Percentiles rank a stretch among this genome's conserved stretches.
Conservation (phyloP, 2,329 filamentous ascomycete genomes). For the Venturia carpophila region DNA sequence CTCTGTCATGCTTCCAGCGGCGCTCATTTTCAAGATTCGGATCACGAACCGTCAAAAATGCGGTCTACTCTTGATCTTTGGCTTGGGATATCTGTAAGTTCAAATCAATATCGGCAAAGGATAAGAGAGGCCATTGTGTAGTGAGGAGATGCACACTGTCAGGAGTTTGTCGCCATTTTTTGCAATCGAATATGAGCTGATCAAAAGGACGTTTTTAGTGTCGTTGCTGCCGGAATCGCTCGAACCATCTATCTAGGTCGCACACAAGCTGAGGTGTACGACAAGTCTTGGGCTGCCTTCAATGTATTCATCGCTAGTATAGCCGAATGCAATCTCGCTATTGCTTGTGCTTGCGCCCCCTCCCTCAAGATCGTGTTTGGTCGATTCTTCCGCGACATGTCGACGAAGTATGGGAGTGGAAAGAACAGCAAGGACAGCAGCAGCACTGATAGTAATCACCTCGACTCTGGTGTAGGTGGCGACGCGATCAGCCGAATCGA, state of each 20-base stretch:
- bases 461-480: no score
- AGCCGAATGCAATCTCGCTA: constrained; percentile 16
- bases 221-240: constrained; percentile 27
- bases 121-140: neutral
- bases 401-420: no score
- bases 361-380: no score
- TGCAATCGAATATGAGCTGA: neutral
- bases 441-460: no score
- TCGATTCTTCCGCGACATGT: no score
- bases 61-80: constrained; percentile 21
- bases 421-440: no score
- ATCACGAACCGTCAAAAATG: constrained; percentile 22
- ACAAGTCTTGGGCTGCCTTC: constrained; percentile 15
- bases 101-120: neutral
- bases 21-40: constrained; percentile 23
- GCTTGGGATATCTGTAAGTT: constrained; percentile 22
- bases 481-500: no score
- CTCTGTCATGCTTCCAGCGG: constrained; percentile 22
- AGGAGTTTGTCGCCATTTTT: constrained; percentile 14
- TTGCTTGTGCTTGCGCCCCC: no score
- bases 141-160: neutral
- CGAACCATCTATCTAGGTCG: constrained; percentile 28
- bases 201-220: constrained; percentile 20
- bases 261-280: neutral
- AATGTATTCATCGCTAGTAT: constrained; percentile 15